These are phyloP conservation scores for Fusarium compactum DNA, from an alignment of 2,329 filamentous ascomycete genomes.

Conservation along the genomic window DNA sequence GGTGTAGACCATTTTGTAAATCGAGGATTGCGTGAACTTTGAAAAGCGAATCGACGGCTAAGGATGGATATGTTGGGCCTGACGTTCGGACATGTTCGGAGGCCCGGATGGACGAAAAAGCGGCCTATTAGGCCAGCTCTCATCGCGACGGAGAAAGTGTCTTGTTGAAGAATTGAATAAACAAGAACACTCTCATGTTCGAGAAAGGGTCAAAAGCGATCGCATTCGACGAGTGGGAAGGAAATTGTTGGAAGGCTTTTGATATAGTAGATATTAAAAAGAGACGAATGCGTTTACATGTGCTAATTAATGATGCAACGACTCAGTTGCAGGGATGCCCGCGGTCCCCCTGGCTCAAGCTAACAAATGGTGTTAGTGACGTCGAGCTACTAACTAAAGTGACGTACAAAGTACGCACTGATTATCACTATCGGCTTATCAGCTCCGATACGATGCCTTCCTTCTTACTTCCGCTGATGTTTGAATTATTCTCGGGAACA, in stretches of 20 bases:
- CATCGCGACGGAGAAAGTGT: conserved; percentile 56
- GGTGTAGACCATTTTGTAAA: conserved; percentile 44
- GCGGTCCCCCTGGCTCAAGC: conserved; percentile 23
- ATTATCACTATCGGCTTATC: background rate
- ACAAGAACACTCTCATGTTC: conserved; percentile 40
- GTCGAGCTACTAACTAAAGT: conserved; percentile 39
- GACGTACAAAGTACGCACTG: conserved; percentile 31
- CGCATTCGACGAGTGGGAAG: conserved; percentile 22
- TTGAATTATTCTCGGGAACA: conserved; percentile 35
- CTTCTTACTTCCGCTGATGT: background rate
- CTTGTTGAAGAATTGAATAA: conserved; percentile 9
- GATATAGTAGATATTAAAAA: background rate
- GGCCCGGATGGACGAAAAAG: conserved; percentile 56
- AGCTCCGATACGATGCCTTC: background rate
- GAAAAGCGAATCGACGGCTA: conserved; percentile 44
- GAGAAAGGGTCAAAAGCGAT: conserved; percentile 14
- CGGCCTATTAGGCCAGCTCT: conserved; percentile 59
- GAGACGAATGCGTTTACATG: conserved; percentile 29
- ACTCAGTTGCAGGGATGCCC: conserved; percentile 38
- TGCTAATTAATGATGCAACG: conserved; percentile 39
- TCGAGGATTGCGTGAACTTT: conserved; percentile 42
- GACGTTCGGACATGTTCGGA: conserved; percentile 46
- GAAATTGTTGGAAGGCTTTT: background rate
- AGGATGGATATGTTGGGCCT: conserved; percentile 25
- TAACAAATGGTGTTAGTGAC: conserved; percentile 44